A percentile compares a stretch with the other conserved stretches of the same genome.
These are phyloP conservation scores for Exophiala aquamarina DNA, from an alignment of 2,329 filamentous ascomycete genomes.

Conservation along the genomic window DNA sequence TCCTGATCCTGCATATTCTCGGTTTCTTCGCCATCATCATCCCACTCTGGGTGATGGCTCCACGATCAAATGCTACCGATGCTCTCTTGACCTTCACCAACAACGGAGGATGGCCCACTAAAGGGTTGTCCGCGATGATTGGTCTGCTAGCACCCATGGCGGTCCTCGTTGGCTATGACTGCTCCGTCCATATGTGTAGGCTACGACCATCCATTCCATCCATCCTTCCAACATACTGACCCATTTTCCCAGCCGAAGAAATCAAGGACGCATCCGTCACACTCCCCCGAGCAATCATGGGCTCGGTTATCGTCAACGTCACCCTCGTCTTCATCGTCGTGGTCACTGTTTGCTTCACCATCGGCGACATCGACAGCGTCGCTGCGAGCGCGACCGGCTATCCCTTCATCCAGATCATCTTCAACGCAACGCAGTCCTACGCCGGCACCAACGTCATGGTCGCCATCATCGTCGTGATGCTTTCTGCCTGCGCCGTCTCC, in stretches of 20 bases:
- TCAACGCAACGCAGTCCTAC: constrained; percentile 32
- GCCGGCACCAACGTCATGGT: constrained; percentile 34
- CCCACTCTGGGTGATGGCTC: constrained; percentile 32
- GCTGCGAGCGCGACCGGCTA: constrained; percentile 33
- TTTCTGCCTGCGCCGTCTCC: constrained; percentile 31
- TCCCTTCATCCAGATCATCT: constrained; percentile 40
- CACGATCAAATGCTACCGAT: constrained; percentile 37
- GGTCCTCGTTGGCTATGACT: constrained; percentile 44
- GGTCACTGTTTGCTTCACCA: constrained; percentile 36
- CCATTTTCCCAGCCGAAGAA: constrained; percentile 39
- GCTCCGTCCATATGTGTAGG: constrained; percentile 48
- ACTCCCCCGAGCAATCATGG: constrained; percentile 39
- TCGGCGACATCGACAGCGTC: constrained; percentile 33
- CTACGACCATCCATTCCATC: constrained; percentile 5
- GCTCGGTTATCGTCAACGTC: constrained; percentile 37
- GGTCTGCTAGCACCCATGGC: constrained; percentile 42
- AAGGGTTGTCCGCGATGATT: constrained; percentile 45
- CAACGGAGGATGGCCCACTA: constrained; percentile 41
- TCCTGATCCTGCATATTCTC: constrained; percentile 34
- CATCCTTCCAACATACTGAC: too few relatives aligned
- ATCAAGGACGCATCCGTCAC: constrained; percentile 36
- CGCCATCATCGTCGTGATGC: constrained; percentile 32
- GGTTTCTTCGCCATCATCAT: constrained; percentile 36
- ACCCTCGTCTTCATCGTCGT: constrained; percentile 38
- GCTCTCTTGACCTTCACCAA: constrained; percentile 49